A percentile compares a stretch with the other conserved stretches of the same genome.
Conservation (phyloP, 192 early-diverging fungal species). For the Helicostylum pulchrum region DNA sequence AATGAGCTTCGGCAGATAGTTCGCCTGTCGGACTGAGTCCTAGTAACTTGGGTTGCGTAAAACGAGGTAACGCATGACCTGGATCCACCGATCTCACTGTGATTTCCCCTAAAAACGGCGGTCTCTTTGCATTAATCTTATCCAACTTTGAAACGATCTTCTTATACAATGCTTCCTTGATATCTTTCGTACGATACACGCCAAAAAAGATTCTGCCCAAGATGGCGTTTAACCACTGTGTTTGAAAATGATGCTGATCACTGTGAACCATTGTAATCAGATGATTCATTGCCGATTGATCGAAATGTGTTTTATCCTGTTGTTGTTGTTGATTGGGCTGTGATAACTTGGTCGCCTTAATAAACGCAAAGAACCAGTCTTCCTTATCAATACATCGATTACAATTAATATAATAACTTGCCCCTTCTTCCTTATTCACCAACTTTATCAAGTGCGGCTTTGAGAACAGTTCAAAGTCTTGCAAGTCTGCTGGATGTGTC, state of each 20-base stretch:
- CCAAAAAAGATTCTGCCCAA: slow-evolving; percentile 79
- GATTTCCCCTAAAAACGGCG: slow-evolving; percentile 79
- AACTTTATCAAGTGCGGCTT: slow-evolving; percentile 53
- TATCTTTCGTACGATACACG: slow-evolving; percentile 61
- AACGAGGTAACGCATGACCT: slow-evolving; percentile 75
- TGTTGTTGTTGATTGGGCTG: neutral
- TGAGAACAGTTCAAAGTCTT: slow-evolving; percentile 65
- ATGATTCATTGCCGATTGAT: slow-evolving; percentile 45
- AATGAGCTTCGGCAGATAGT: slow-evolving; percentile 69
- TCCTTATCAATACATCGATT: slow-evolving; percentile 75
- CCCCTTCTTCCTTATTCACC: slow-evolving; percentile 30
- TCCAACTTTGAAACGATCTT: slow-evolving; percentile 67
- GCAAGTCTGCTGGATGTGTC: slow-evolving; percentile 46
- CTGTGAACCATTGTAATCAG: slow-evolving; percentile 49
- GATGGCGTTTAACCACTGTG: slow-evolving; percentile 84
- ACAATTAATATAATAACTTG: slow-evolving; percentile 49
- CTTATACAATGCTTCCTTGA: slow-evolving; percentile 60
- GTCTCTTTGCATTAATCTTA: slow-evolving; percentile 60
- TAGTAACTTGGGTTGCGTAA: slow-evolving; percentile 75
- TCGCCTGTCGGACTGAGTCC: slow-evolving; percentile 67
- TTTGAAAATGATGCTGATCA: slow-evolving; percentile 56
- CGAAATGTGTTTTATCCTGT: slow-evolving; percentile 44
- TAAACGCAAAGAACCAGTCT: slow-evolving; percentile 84
- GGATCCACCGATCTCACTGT: slow-evolving; percentile 73
- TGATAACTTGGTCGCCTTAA: slow-evolving; percentile 57